Conservation (phyloP, 345 rosid species). For the Rubroshorea leprosula region DNA sequence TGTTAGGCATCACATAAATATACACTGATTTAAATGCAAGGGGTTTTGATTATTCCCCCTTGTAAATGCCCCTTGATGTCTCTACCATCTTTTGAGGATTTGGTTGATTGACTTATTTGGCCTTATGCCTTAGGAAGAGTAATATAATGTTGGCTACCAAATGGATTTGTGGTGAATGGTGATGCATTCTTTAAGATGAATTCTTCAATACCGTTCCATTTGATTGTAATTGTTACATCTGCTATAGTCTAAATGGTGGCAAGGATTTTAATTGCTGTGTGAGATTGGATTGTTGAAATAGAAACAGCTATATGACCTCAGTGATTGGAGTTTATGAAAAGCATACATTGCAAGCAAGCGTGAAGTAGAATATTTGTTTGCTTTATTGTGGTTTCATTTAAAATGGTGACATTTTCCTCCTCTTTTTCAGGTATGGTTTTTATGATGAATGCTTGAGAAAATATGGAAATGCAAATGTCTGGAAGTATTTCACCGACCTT, state of each 20-base stretch:
- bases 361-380: not conserved
- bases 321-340: not conserved
- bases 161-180: too few relatives aligned
- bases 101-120: too few relatives aligned
- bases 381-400: not conserved
- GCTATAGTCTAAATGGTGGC: too few relatives aligned
- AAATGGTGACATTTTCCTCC: not conserved
- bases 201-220: too few relatives aligned
- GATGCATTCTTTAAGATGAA: too few relatives aligned
- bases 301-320: not conserved
- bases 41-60: not conserved
- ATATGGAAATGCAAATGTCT: constrained; percentile 94
- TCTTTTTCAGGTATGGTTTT: constrained; percentile 74
- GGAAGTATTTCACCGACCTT: constrained; percentile 89
- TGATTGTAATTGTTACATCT: too few relatives aligned
- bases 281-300: not conserved
- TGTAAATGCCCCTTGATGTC: too few relatives aligned
- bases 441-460: constrained; percentile 93
- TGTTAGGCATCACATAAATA: not conserved
- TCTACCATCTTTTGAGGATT: too few relatives aligned
- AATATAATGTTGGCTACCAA: too few relatives aligned
- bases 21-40: not conserved
- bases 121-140: too few relatives aligned
- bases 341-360: not conserved
- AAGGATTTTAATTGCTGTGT: too few relatives aligned